Base-by-base conservation (phyloP, 208 protist species). In the Leishmania lainsoni region DNA sequence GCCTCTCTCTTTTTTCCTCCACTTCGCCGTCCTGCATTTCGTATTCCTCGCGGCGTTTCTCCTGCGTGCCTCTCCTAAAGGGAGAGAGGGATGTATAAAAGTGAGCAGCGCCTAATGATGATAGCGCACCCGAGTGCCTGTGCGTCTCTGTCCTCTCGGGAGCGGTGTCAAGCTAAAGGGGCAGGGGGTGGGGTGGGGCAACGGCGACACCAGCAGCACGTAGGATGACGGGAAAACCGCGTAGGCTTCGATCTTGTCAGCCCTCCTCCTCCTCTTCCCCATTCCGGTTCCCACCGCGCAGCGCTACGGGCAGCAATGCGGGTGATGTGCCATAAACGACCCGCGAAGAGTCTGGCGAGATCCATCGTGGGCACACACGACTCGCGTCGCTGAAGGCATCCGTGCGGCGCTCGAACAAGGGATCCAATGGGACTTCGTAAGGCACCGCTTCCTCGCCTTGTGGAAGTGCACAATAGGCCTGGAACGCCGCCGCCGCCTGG, bases 301-400 rank as follows among this genome's bases (percentile, higher is more conserved):
- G 35, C 20, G 17, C 65, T 70, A 48, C 65, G 8, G 35, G 17
- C n/a, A 8, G 16, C 45, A 52, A 49, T 71, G 75, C 4, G 81
- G 81, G 75, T 6, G 80, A 79, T 29, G 75, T 54, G 1, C 83
- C 83, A 39, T 86, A 86, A 32, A 83, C 78, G 5, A 86, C 74
- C 14, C 83, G 59, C 1, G 83, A 79, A 1, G 48, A 61, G 29
- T 86, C 77, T 2, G 83, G 83, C n/a, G 83, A 87, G 20, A 87
- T 71, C 83, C 83, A 87, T 12, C 79, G 79, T n/a, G 78, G 74
- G 20, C 65, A 49, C 48, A 83, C 77, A 0, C 68, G 39, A 45
- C 16, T 42, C 10, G 12, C 10, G 10, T 35, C 68, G 1, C 26
- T 29, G 26, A 54, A 9, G 26, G 1, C 5, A 35, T 54, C 68